Base-by-base conservation (phyloP, 495 filamentous ascomycete genomes). In the Hyaloscypha hepaticicola region DNA sequence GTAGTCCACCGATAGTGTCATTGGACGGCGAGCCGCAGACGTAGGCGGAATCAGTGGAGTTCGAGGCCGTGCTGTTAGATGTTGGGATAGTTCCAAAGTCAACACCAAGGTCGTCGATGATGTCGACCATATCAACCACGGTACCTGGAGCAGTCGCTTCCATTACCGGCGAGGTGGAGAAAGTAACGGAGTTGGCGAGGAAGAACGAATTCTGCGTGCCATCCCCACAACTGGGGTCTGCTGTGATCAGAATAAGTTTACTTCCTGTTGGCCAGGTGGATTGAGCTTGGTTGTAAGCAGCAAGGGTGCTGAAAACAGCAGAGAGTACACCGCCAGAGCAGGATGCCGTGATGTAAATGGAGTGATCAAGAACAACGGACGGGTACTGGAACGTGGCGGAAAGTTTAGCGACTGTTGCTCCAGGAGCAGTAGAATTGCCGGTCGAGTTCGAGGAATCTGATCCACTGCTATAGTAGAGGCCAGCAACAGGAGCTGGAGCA, bases 161-260 rank as follows among this genome's bases (percentile, higher is more conserved):
- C 41, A 58, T 56, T n/a, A n/a, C n/a, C 9, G 28, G 19, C 0
- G 38, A 29, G 19, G 56, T 26, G 0, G 58, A 22, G 49, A 66
- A 69, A 11, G 58, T 45, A 55, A 66, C 33, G 51, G 57, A 55
- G 24, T 26, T 31, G 16, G 67, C 58, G n/a, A 66, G 58, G 57
- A 63, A 69, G 34, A 66, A 69, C 31, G 63, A 55, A 31, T 69
- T 66, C 48, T 66, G 67, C 6, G 31, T 59, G 11, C 55, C 49
- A n/a, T 55, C 50, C n/a, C 63, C 63, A 59, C 67, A 69, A 31
- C 29, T 58, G 3, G 67, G 0, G 21, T 63, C 67, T 2, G 63
- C 48, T 2, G 67, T 66, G 14, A 69, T 62, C 29, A 69, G 45
- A 2, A 69, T 22, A 22, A 66, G 50, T 4, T 41, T 24, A 4